Base-by-base conservation (phyloP, 768 basidiomycete species). In the Clitopilus passeckerianus region DNA sequence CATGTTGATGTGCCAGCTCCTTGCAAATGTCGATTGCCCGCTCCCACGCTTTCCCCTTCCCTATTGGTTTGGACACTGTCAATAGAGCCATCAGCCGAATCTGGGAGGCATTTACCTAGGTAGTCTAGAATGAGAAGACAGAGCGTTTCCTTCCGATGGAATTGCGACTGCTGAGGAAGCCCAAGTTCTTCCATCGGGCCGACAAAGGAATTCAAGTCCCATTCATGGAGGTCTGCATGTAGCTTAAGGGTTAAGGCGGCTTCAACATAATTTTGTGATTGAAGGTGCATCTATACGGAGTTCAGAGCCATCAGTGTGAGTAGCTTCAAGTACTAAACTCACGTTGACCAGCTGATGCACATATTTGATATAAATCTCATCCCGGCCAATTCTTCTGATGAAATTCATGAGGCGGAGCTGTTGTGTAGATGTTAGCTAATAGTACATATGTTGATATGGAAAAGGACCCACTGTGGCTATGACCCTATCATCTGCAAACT, bases 31-130 rank as follows among this genome's bases (percentile, higher is more conserved):
- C 90, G 59, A 97, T 86, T 1, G 94, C 96, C 56, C 84, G 89
- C 72, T 98, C 96, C 85, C 93, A 98, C n/a, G 96, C 95, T 67
- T 96, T 95, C 9, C 95, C 96, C 72, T 95, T 92, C 54, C 93
- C 93, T 95, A 60, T 20, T 22, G 57, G 60, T 41, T 57, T 12
- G 16, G 46, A 50, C n/a, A 30, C 27, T 7, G 46, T 20, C 16
- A 50, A 22, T 10, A 20, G 46, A 50, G 12, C 20, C 10, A n/a
- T 41, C n/a, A 41, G 0, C 27, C 0, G 34, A 23, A 43, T 44
- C 43, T 15, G 53, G 53, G 22, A 34, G 24, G 30, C n/a, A 4
- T 16, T 58, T 59, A 92, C 93, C 92, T 20, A 98, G 83, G 66
- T 95, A 94, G 69, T 97, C 94, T n/a, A 98, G 82, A 59, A 95